Evolutionary conservation across 352 stramenopile species (phyloP).

Genomic region (Phytopythium vexans): DNA sequence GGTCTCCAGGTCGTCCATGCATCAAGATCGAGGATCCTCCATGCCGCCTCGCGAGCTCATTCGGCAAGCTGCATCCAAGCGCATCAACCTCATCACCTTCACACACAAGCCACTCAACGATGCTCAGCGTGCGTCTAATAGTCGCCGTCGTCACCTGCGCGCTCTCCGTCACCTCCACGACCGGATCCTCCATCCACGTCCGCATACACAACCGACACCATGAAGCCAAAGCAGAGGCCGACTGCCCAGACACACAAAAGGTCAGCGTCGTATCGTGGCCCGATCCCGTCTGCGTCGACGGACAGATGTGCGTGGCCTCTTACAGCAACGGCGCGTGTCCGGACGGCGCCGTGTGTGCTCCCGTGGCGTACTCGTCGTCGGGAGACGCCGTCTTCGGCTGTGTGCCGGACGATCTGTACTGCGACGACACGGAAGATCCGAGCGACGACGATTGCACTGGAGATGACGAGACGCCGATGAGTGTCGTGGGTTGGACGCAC

Average conservation of each 20-base stretch:
- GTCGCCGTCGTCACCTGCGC: too few relatives aligned
- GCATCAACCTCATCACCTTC: too few relatives aligned
- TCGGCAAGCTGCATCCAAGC: too few relatives aligned
- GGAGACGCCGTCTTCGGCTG: slow-evolving; percentile 1
- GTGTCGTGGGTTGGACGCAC: too few relatives aligned
- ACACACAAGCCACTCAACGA: too few relatives aligned
- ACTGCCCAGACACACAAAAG: slow-evolving; percentile 1
- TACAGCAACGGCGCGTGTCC: slow-evolving; percentile 1
- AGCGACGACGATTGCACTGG: not conserved
- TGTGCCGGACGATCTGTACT: slow-evolving; percentile 1
- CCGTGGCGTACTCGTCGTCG: not conserved
- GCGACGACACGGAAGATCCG: not conserved
- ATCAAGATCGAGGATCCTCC: too few relatives aligned
- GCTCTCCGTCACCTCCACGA: too few relatives aligned
- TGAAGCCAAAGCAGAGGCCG: too few relatives aligned
- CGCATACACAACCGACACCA: too few relatives aligned
- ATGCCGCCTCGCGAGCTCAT: too few relatives aligned
- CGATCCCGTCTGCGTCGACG: slow-evolving; percentile 1
- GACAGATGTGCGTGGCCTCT: slow-evolving; percentile 4
- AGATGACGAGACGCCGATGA: slow-evolving; percentile 3
- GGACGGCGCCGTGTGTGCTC: slow-evolving; percentile 1
- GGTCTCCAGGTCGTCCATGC: too few relatives aligned
- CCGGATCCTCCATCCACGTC: not conserved
- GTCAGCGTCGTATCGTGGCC: slow-evolving; percentile 5
- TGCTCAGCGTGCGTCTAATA: too few relatives aligned